Percentiles rank a stretch among this genome's conserved stretches.
phyloP scores from a whole-genome alignment of 352 stramenopile species.

The Phytophthora boehmeriae region DNA sequence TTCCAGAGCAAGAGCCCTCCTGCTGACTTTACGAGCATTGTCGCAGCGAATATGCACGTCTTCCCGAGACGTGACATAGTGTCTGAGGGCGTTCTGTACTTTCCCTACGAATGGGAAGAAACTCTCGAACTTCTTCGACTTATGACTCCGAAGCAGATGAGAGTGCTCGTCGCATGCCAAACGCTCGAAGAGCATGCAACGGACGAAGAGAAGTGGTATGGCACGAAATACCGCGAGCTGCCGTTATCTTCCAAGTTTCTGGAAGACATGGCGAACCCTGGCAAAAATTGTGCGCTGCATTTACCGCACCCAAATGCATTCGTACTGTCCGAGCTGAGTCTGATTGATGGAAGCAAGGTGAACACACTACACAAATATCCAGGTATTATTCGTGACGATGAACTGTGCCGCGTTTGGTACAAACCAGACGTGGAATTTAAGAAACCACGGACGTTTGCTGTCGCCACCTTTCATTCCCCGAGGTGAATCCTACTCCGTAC shows the following conservation, averaged over 20 bases:
- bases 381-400: constrained; percentile 45
- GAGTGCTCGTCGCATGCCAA: constrained; percentile 44
- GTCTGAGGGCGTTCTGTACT: constrained; percentile 51
- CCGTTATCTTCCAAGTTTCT: constrained; percentile 34
- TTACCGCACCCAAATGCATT: constrained; percentile 47
- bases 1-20: constrained; percentile 73
- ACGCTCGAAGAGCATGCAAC: constrained; percentile 28
- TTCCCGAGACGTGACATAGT: constrained; percentile 58
- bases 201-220: constrained; percentile 54
- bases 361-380: constrained; percentile 25
- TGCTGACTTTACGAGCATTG: constrained; percentile 67
- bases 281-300: constrained; percentile 41
- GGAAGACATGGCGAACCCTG: constrained; percentile 22
- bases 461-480: constrained; percentile 65
- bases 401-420: constrained; percentile 62
- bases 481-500: constrained; percentile 56
- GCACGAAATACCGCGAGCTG: constrained; percentile 43
- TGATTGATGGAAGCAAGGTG: constrained; percentile 19
- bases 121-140: constrained; percentile 45
- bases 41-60: constrained; percentile 61
- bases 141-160: constrained; percentile 48
- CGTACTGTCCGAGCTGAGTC: constrained; percentile 25
- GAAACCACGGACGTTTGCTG: constrained; percentile 86
- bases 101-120: constrained; percentile 53
- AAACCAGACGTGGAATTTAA: constrained; percentile 86